phyloP scores from a whole-genome alignment of 768 basidiomycete species.

The Rhodotorula babjevae region DNA sequence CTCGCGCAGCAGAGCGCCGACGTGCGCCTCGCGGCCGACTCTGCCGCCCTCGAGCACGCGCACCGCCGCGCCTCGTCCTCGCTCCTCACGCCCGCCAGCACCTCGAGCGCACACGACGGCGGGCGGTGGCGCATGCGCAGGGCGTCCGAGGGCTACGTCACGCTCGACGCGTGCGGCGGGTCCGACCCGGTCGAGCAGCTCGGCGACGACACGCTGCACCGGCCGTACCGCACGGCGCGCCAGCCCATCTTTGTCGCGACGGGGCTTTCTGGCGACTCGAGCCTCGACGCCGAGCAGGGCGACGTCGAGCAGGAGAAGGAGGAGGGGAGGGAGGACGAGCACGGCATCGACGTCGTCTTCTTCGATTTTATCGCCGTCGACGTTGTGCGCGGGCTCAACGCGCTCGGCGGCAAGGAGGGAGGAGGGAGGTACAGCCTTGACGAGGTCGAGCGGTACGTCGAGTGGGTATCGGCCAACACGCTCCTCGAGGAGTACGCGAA shows the following conservation, averaged over 20 bases:
- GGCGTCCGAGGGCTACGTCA: constrained; percentile 70
- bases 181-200: constrained; percentile 36
- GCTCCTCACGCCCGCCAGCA: neutral
- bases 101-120: no score
- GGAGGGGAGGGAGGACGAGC: no score
- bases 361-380: constrained; percentile 61
- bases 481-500: constrained; percentile 60
- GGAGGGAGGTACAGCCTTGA: constrained; percentile 53
- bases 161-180: constrained; percentile 58
- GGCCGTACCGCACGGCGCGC: constrained; percentile 57
- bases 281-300: no score
- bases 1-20: neutral
- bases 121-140: constrained; percentile 25
- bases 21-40: neutral
- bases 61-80: neutral
- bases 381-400: constrained; percentile 54
- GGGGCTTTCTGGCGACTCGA: constrained; percentile 49
- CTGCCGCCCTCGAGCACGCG: neutral
- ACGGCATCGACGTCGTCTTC: constrained; percentile 65
- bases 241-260: constrained; percentile 59
- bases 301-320: no score
- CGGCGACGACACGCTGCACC: constrained; percentile 69
- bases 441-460: constrained; percentile 59
- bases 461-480: constrained; percentile 52
- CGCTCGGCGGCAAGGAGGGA: constrained; percentile 47